These are phyloP conservation scores for Nymphaea colorata DNA, from an alignment of 164 flowering plant genomes.

Conservation along the genomic window DNA sequence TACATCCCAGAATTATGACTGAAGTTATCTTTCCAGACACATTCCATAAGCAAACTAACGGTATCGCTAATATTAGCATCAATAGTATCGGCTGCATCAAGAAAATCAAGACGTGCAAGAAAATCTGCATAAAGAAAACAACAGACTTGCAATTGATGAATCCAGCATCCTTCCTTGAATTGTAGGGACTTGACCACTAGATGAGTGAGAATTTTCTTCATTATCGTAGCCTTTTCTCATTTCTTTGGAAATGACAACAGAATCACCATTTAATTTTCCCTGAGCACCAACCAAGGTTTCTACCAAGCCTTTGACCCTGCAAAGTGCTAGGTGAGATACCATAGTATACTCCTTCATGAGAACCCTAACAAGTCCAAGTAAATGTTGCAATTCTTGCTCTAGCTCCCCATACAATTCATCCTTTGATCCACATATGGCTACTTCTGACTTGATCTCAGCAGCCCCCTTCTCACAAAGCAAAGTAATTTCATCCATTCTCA, in stretches of 20 bases:
- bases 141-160: constrained; percentile 19
- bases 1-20: constrained; percentile 3
- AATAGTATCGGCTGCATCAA: constrained; percentile 22
- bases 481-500: constrained; percentile 27
- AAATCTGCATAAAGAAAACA: constrained; percentile 26
- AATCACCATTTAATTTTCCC: neutral
- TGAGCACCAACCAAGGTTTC: constrained; percentile 14
- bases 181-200: constrained; percentile 6
- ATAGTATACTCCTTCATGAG: constrained; percentile 30
- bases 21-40: neutral
- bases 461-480: neutral
- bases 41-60: neutral
- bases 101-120: constrained; percentile 27
- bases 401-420: neutral
- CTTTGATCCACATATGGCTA: neutral
- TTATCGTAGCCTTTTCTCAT: neutral
- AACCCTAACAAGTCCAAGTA: constrained; percentile 26
- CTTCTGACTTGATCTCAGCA: neutral
- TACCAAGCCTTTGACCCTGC: constrained; percentile 21
- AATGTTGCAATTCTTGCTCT: constrained; percentile 22
- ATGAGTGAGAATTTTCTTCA: constrained; percentile 2
- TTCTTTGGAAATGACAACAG: neutral
- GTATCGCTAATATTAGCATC: constrained; percentile 12
- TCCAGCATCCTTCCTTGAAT: constrained; percentile 9
- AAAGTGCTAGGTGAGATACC: constrained; percentile 27